Percentiles rank a stretch among this genome's conserved stretches.
Conservation (phyloP, 352 stramenopile species). For the Phytophthora melonis region DNA sequence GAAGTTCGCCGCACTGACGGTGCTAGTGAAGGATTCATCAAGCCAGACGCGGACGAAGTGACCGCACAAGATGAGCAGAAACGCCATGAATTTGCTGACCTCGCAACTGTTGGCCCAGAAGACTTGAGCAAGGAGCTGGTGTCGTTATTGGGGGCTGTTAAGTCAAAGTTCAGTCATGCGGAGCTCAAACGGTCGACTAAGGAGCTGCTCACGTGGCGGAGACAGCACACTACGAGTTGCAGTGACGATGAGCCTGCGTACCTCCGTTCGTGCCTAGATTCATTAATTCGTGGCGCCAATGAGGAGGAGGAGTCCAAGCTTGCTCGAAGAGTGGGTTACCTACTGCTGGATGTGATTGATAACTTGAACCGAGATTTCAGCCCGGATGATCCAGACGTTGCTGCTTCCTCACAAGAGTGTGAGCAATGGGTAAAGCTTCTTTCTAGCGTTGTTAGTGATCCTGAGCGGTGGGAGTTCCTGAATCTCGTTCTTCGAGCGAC, state of each 20-base stretch:
- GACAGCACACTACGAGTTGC: not conserved
- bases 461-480: conserved; percentile 52
- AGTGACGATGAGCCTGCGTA: conserved; percentile 15
- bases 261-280: conserved; percentile 29
- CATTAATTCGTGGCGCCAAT: conserved; percentile 22
- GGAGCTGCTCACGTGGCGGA: conserved; percentile 39
- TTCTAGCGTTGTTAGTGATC: conserved; percentile 30
- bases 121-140: conserved; percentile 48
- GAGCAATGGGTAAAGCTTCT: conserved; percentile 38
- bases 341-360: conserved; percentile 69
- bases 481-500: conserved; percentile 53
- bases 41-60: conserved; percentile 48
- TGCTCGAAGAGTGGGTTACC: conserved; percentile 60
- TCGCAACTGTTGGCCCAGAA: conserved; percentile 29
- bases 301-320: conserved; percentile 41
- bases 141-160: conserved; percentile 28
- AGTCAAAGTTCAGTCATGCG: conserved; percentile 41
- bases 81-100: conserved; percentile 45
- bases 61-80: conserved; percentile 26
- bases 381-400: not conserved
- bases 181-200: conserved; percentile 55
- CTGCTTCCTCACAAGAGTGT: conserved; percentile 6
- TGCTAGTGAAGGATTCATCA: conserved; percentile 59
- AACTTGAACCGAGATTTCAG: conserved; percentile 11
- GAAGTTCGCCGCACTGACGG: conserved; percentile 48